Percentiles rank a stretch among this genome's conserved stretches.
phyloP scores from a whole-genome alignment of 805 yeast genomes.

The Schwanniomyces yamadae region DNA sequence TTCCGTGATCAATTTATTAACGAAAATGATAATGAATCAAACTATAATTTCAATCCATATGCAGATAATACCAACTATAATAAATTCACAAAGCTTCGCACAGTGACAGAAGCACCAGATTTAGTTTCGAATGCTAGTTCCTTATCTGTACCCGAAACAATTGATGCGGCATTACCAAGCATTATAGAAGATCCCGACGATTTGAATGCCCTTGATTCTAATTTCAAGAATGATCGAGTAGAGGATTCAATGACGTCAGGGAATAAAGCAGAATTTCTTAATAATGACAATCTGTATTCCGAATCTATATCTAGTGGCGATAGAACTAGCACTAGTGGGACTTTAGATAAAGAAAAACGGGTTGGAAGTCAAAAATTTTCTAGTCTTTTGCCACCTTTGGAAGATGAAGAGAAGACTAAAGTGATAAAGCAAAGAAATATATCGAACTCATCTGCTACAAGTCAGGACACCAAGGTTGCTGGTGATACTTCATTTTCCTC shows the following conservation, averaged over 20 bases:
- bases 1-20: conserved; percentile 49
- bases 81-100: conserved; percentile 31
- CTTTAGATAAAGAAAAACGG: not conserved
- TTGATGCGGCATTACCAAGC: conserved; percentile 38
- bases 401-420: not conserved
- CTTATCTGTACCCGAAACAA: conserved; percentile 40
- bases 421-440: not conserved
- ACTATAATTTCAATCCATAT: conserved; percentile 25
- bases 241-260: conserved; percentile 7
- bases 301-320: conserved; percentile 1
- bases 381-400: conserved; percentile 20
- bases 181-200: conserved; percentile 31
- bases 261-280: not conserved
- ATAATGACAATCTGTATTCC: too few relatives aligned
- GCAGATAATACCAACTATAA: conserved; percentile 23
- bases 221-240: conserved; percentile 5
- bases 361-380: conserved; percentile 19
- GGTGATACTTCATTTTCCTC: not conserved
- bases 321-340: too few relatives aligned
- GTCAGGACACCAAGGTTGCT: not conserved
- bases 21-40: conserved; percentile 41
- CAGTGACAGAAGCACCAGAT: conserved; percentile 18
- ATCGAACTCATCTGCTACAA: conserved; percentile 1
- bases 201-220: conserved; percentile 9
- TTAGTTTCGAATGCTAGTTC: conserved; percentile 23